Evolutionary conservation across 148 eudicot species (phyloP).

Genomic region (Dysphania ambrosioides): DNA sequence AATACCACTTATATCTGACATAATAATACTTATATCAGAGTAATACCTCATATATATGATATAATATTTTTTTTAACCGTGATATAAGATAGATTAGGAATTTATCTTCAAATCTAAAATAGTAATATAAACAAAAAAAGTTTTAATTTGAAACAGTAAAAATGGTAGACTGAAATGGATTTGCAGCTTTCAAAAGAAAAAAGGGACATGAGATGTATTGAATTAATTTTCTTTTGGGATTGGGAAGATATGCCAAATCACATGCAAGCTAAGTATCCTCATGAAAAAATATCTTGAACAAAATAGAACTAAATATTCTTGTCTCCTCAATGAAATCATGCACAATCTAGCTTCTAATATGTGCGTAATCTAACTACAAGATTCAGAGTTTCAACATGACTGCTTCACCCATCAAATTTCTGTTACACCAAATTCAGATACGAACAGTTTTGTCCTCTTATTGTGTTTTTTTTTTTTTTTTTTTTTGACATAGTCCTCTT

Average conservation of each 20-base stretch:
- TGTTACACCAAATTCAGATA: not conserved
- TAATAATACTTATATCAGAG: too few species aligned
- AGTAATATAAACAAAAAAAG: not conserved
- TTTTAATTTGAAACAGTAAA: not conserved
- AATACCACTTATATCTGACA: too few species aligned
- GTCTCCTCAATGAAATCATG: slow-evolving; percentile 2
- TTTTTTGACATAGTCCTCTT: too few species aligned
- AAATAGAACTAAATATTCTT: slow-evolving; percentile 2
- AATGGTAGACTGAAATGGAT: not conserved
- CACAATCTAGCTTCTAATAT: not conserved
- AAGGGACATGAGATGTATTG: not conserved
- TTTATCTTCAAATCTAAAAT: not conserved
- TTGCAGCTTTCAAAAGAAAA: too few species aligned
- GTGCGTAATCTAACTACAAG: slow-evolving; percentile 2
- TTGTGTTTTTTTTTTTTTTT: not conserved
- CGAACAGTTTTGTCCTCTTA: not conserved
- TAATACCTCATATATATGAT: too few species aligned
- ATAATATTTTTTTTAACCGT: too few species aligned
- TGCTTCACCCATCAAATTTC: not conserved
- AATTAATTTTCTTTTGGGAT: not conserved
- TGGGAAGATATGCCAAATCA: not conserved
- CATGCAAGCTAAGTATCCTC: not conserved
- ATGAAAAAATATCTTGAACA: not conserved
- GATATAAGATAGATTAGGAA: too few species aligned
- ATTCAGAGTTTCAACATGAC: not conserved